phyloP scores from a whole-genome alignment of 1,139 yeast species.

The Suhomyces chickasaworum region DNA sequence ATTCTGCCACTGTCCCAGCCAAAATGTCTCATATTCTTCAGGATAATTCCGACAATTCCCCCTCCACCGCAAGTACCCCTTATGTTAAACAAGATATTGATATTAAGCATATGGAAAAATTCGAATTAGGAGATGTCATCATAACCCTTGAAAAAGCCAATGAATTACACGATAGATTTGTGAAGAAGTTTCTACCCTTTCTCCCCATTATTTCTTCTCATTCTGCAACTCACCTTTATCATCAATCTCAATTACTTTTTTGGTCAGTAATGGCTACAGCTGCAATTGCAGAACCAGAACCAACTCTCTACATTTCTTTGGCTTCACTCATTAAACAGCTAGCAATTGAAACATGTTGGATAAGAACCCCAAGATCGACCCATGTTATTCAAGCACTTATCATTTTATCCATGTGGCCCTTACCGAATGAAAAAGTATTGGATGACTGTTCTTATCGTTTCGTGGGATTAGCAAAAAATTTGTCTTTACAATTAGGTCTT shows the following conservation, averaged over 20 bases:
- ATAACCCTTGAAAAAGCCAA: conserved; percentile 68
- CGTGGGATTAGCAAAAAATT: conserved; percentile 80
- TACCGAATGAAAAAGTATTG: conserved; percentile 88
- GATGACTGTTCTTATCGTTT: conserved; percentile 92
- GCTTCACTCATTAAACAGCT: conserved; percentile 80
- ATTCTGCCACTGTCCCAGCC: conserved; percentile 7
- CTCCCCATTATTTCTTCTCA: conserved; percentile 76
- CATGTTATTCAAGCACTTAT: conserved; percentile 89
- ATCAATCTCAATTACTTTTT: conserved; percentile 80
- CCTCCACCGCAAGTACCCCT: conserved; percentile 17
- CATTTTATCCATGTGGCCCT: conserved; percentile 85
- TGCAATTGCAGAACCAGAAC: conserved; percentile 83
- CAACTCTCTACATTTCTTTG: conserved; percentile 72
- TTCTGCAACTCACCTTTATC: conserved; percentile 75
- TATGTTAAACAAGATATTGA: conserved; percentile 20
- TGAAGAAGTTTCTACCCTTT: conserved; percentile 68
- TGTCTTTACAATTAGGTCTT: conserved; percentile 86
- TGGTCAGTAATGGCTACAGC: conserved; percentile 93
- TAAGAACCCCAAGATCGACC: conserved; percentile 88
- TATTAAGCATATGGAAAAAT: conserved; percentile 47
- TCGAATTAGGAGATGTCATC: conserved; percentile 72
- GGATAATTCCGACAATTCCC: conserved; percentile 33
- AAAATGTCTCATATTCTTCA: conserved; percentile 23
- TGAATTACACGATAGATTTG: conserved; percentile 69
- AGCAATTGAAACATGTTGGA: conserved; percentile 93